Evolutionary conservation across 805 yeast species (phyloP), one percentile per base, ranked within the genome.

Genomic region (Phaffomyces antillensis): DNA sequence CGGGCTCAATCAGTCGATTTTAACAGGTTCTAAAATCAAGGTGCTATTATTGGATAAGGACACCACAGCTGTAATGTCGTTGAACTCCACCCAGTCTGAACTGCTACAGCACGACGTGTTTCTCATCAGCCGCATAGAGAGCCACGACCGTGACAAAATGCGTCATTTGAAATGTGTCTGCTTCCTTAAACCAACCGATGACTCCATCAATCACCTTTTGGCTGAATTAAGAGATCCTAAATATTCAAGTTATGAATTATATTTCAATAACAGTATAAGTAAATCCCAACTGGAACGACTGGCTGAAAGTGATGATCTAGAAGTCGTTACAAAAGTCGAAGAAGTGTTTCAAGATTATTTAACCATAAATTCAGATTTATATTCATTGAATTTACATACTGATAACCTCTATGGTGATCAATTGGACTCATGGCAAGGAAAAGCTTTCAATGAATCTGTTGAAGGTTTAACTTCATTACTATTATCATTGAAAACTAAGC

Each of bases 241-340:
- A 54, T 93, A 89, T 65, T 77, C 81, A 32, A 73, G 71, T 32
- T 93, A 93, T 64, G 82, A 83, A 56, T 61, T 93, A 17, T 87
- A 73, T 56, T 88, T 91, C 70, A 84, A 79, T 60, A 89, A 89
- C 60, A 69, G 79, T 15, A 73, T 90, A 28, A 72, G 79, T 42
- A 93, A 91, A 64, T 70, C 81, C 24, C 85, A 86, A 51, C 63
- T 93, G 53, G 99, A 93, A 60, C 72, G 86, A 41, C 60, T 93
- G 39, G 98, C 99, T 0, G 96, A 88, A 62, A 76, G 86, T 3
- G 99, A 93, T 62, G 93, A 86, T 58, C 71, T 81, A 55, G 98
- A 91, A 60, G 78, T 80, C 10, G 84, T 93, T 10, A 67, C 73
- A 6, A 76, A 76, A 47, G 88, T 93, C 5, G 79, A 83, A 42